These are phyloP conservation scores for Chloranthus sessilifolius DNA, from an alignment of 164 flowering plant genomes.

Conservation along the genomic window DNA sequence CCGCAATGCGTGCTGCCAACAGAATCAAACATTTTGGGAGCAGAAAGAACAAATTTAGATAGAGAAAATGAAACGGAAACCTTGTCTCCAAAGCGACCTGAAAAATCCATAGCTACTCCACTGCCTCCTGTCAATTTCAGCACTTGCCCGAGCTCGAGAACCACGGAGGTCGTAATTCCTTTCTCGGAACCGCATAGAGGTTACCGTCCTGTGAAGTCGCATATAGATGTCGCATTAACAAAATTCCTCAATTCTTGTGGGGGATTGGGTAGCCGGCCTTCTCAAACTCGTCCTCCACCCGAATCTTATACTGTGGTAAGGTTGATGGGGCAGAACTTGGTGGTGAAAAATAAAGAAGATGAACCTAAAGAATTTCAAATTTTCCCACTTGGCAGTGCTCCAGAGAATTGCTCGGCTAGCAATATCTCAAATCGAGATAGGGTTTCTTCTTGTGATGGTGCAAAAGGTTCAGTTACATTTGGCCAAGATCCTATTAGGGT, in stretches of 20 bases:
- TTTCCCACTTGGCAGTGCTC: slow-evolving; percentile 10
- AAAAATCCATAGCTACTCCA: slow-evolving; percentile 20
- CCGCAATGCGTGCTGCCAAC: too few species aligned
- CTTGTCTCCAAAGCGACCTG: slow-evolving; percentile 24
- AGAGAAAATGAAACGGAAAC: slow-evolving; percentile 16
- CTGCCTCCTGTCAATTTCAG: slow-evolving; percentile 18
- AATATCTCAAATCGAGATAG: slow-evolving; percentile 17
- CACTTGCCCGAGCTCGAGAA: slow-evolving; percentile 14
- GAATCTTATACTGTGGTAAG: slow-evolving; percentile 57
- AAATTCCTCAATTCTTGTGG: slow-evolving; percentile 24
- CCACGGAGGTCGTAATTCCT: slow-evolving; percentile 23
- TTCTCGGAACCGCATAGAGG: slow-evolving; percentile 14
- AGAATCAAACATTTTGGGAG: slow-evolving; percentile 6
- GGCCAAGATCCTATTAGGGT: slow-evolving; percentile 18
- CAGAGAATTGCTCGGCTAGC: slow-evolving; percentile 14
- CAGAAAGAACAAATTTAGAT: slow-evolving; percentile 23
- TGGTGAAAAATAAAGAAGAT: slow-evolving; percentile 55
- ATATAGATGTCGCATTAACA: slow-evolving; percentile 17
- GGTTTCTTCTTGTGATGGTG: slow-evolving; percentile 13
- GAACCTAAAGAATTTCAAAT: slow-evolving; percentile 17
- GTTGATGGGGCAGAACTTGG: slow-evolving; percentile 93
- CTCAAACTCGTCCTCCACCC: slow-evolving; percentile 19
- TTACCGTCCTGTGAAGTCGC: slow-evolving; percentile 14
- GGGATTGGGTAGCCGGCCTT: slow-evolving; percentile 35
- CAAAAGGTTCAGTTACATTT: slow-evolving; percentile 21